Percentiles rank a stretch among this genome's conserved stretches.
Conservation (phyloP, 2,329 filamentous ascomycete species). For the Stenocarpella maydis region DNA sequence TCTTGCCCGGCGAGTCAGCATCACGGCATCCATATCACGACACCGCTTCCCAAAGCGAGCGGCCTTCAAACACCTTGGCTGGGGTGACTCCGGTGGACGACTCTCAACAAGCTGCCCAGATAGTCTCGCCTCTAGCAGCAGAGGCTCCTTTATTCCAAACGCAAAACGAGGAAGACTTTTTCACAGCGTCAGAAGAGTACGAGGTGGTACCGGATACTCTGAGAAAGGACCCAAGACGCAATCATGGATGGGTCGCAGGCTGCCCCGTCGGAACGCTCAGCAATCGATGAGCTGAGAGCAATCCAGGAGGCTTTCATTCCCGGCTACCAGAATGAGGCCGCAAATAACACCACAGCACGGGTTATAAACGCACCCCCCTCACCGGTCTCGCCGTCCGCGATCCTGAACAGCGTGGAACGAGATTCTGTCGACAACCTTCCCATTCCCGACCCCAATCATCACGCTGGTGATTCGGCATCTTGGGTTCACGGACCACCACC, state of each 20-base stretch:
- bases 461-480: background rate
- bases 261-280: constrained; percentile 16
- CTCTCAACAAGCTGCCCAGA: constrained; percentile 34
- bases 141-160: constrained; percentile 25
- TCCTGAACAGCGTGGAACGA: constrained; percentile 34
- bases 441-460: background rate
- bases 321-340: background rate
- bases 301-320: constrained; percentile 31
- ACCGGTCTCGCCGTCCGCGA: constrained; percentile 32
- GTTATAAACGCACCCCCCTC: constrained; percentile 22
- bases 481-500: constrained; percentile 27
- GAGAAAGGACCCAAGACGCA: background rate
- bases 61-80: constrained; percentile 1
- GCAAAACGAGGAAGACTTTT: constrained; percentile 29
- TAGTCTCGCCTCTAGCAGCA: constrained; percentile 25
- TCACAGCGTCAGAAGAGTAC: constrained; percentile 31
- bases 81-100: constrained; percentile 21
- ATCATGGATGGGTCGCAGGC: constrained; percentile 31
- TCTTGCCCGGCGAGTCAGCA: background rate
- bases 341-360: background rate
- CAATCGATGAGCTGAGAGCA: constrained; percentile 26
- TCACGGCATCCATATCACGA: background rate
- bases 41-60: background rate
- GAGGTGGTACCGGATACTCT: constrained; percentile 31
- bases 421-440: constrained; percentile 25